A percentile compares a stretch with the other conserved stretches of the same genome.
These are phyloP conservation scores for Dissophora globulifera DNA, from an alignment of 192 early-diverging fungal genomes.

Conservation along the genomic window DNA sequence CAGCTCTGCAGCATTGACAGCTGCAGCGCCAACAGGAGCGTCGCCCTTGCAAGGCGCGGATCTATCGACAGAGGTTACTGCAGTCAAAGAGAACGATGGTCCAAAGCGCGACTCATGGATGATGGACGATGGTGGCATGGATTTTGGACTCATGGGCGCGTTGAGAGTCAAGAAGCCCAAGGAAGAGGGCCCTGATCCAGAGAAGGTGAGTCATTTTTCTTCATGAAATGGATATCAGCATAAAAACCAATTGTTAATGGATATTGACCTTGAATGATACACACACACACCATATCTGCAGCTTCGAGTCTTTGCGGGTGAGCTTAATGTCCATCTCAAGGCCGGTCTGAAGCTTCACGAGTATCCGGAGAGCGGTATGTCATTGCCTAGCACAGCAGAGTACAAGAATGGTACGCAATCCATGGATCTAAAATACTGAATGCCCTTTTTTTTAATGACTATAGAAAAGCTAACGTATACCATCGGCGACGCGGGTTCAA, in stretches of 20 bases:
- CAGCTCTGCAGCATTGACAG: neutral
- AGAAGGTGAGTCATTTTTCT: slow-evolving; percentile 32
- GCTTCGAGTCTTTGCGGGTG: no score
- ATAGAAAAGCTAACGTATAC: slow-evolving; percentile 55
- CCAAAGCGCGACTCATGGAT: slow-evolving; percentile 36
- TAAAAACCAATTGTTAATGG: neutral
- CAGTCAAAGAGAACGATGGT: neutral
- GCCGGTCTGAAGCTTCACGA: slow-evolving; percentile 54
- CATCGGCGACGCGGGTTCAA: slow-evolving; percentile 66
- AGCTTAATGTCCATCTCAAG: slow-evolving; percentile 57
- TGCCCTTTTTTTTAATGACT: no score
- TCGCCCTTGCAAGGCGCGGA: neutral
- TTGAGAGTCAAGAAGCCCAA: slow-evolving; percentile 52
- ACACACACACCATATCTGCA: slow-evolving; percentile 44
- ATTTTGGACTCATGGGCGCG: slow-evolving; percentile 56
- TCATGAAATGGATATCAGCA: neutral
- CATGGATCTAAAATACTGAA: no score
- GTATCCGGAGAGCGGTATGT: slow-evolving; percentile 32
- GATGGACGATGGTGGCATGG: slow-evolving; percentile 53
- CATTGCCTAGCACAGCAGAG: no score
- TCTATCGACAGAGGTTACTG: neutral
- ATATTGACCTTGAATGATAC: neutral
- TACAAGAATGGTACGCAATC: no score
- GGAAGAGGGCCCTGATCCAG: slow-evolving; percentile 55
- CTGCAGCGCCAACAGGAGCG: neutral